Base-by-base conservation (phyloP, 352 stramenopile genomes). In the Salisapilia sapeloensis region DNA sequence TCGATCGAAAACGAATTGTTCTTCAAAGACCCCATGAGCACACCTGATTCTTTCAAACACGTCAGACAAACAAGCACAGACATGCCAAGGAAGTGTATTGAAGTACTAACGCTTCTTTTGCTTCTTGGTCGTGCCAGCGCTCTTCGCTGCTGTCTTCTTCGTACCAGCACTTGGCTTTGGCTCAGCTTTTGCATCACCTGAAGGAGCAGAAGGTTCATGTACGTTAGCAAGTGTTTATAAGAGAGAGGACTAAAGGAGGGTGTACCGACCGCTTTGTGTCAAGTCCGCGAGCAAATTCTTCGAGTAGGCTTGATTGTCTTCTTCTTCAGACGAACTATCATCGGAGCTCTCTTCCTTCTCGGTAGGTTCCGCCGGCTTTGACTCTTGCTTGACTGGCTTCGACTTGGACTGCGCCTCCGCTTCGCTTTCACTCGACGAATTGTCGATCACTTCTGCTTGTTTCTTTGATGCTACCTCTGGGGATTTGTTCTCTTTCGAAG, bases 1-100 rank as follows among this genome's bases (percentile, higher is more conserved):
- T 52, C 59, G n/a, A 85, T 53, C 18, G 70, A 85, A 35, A 85
- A 85, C 17, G 50, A 61, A 52, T 81, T 85, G 33, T 59, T 62
- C 4, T 60, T 71, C 28, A 85, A 41, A 14, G 60, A 60, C 13
- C 57, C 57, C 13, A 58, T 16, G 27, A 85, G 44, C 34, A 85
- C 50, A 33, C 3, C 17, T n/a, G 15, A 33, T 3, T 27, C 13
- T 37, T 2, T 29, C 30, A 34, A 24, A 30, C 17, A 6, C 19
- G 22, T 31, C 38, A n/a, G 20, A 13, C 30, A 4, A 2, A 3
- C 12, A 16, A 18, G 11, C 10, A 48, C 56, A 32, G 54, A 78
- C 66, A 60, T 37, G n/a, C n/a, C n/a, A n/a, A n/a, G n/a, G n/a
- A n/a, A n/a, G n/a, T n/a, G n/a, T n/a, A n/a, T n/a, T n/a, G n/a